Percentiles rank a stretch among this genome's conserved stretches.
These are phyloP conservation scores for Fusarium dlaminii DNA, from an alignment of 2,329 filamentous ascomycete species.

Conservation along the genomic window DNA sequence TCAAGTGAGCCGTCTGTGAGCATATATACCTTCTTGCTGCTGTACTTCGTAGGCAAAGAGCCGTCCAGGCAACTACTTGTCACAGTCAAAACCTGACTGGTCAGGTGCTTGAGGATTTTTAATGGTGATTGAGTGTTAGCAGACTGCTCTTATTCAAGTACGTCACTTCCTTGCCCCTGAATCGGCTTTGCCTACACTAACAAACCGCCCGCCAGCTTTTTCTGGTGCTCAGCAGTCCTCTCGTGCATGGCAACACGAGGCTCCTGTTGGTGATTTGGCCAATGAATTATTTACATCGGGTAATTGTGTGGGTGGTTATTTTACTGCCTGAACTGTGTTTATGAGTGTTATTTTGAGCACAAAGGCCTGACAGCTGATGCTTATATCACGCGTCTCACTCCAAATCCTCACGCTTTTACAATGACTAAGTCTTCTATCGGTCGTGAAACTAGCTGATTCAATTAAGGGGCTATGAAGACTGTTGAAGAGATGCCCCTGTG, in stretches of 20 bases:
- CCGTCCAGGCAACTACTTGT: rapidly evolving
- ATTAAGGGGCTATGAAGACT: neutral
- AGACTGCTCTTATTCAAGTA: rapidly evolving
- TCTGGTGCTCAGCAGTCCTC: neutral
- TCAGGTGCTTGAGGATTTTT: rapidly evolving
- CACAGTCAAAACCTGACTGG: neutral
- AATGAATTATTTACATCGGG: rapidly evolving
- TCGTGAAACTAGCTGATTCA: neutral
- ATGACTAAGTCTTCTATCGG: rapidly evolving
- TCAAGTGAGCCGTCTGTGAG: neutral
- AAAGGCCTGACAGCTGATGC: neutral
- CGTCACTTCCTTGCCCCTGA: neutral
- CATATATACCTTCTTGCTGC: neutral
- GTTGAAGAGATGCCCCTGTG: too few species aligned
- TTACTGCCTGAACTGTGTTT: neutral
- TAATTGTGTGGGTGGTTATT: neutral
- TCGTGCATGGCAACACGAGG: rapidly evolving
- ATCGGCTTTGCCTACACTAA: rapidly evolving
- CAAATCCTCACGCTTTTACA: rapidly evolving
- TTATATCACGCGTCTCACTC: rapidly evolving
- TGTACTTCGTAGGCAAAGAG: neutral
- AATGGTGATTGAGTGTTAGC: rapidly evolving
- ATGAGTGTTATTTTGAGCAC: neutral
- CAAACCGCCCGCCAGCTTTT: neutral
- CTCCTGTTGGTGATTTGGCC: rapidly evolving